Base-by-base conservation (phyloP, 768 basidiomycete genomes). In the Hygrophorus russula region DNA sequence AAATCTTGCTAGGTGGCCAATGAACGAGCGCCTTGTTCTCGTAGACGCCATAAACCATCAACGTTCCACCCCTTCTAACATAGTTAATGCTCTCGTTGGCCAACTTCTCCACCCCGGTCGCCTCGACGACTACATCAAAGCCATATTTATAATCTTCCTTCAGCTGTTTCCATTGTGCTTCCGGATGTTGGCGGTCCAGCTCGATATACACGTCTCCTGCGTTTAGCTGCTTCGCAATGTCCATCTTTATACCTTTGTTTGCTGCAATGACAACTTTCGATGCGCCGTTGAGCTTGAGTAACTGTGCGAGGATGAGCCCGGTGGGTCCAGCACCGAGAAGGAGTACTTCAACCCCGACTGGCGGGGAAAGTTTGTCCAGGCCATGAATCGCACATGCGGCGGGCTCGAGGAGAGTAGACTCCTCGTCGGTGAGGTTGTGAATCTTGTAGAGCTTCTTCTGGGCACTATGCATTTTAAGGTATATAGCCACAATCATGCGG, bases 301-400 rank as follows among this genome's bases (percentile, higher is more conserved):
- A 69, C 59, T 93, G 90, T 0, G 89, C 80, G 36, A 94, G 75
- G 49, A 92, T 87, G 29, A 93, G 72, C n/a, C 90, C 71, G 0
- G 90, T 93, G 0, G 90, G 89, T 10, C 90, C 90, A n/a, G 90
- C 85, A 40, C 90, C 90, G 36, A 92, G 70, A 29, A 93, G 67
- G 41, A 94, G 75, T 14, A 84, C 88, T 39, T 91, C 87, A 32
- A 84, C 67, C 19, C 90, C 90, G 46, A 91, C 85, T 3, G 81
- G 76, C 1, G 86, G 80, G 45, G 68, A 74, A 45, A 94, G 75
- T 59, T 89, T 88, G 63, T 94, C 90, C 48, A 92, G 78, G 5
- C 90, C 90, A 58, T 94, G 90, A 40, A 94, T 76, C 27, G 91
- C 91, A 51, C 90, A 94, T 4, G 90, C 82, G 3, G 88, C 86